Base-by-base conservation (phyloP, 768 basidiomycete species). In the Clitopilus passeckerianus region DNA sequence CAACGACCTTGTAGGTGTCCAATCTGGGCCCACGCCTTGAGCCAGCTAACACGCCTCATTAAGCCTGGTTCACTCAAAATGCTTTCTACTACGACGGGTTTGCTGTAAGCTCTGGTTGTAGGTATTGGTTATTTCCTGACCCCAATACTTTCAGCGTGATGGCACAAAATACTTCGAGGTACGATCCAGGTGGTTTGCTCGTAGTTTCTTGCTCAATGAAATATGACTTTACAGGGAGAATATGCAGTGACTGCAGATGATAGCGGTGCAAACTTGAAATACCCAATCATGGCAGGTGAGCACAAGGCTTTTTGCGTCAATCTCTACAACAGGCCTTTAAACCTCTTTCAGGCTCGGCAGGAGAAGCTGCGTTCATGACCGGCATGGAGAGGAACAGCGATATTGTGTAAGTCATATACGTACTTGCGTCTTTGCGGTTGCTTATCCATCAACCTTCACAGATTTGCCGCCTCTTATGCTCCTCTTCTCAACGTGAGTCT, bases 301-400 rank as follows among this genome's bases (percentile, higher is more conserved):
- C 60, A 5, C 18, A 6, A 22, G 10, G n/a, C n/a, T n/a, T 20
- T 37, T 12, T 57, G 22, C 10, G 2, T 1, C 43, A 0, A 10
- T 34, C 0, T 18, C 15, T 16, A 30, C 44, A 44, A n/a, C 18
- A 41, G 52, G 18, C 55, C 16, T 5, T 18, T 24, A 10, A 33
- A 35, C n/a, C 16, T 54, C 33, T 12, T 60, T 2, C 37, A 81
- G 81, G 79, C 56, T 67, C 82, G 20, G 64, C 76, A 0, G 81
- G 77, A 23, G 85, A 86, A 66, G 85, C 84, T 1, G 82, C 81
- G 0, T 87, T 80, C 64, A 85, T 86, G 85, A 86, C 81, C 0
- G 84, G 86, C 12, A 61, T 86, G 7, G 85, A 86, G 67, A 62
- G 74, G 23, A 74, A 74, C 54, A 63, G 66, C 5, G 72, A 74